Evolutionary conservation across 2,329 filamentous ascomycete genomes (phyloP).

Genomic region (Alternaria triticimaculans): DNA sequence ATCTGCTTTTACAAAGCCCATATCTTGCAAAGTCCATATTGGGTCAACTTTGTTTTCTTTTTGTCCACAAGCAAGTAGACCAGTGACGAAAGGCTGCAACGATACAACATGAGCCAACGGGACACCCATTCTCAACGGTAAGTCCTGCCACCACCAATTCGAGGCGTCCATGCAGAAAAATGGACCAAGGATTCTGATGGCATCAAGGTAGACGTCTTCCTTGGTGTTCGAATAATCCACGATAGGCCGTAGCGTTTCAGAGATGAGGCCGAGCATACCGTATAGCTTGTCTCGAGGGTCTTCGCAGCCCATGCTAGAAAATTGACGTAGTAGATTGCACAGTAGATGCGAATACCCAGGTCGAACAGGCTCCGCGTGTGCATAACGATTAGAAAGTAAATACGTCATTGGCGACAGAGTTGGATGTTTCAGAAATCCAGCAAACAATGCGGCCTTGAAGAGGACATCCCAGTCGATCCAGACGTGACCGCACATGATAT

Average conservation of each 20-base stretch:
- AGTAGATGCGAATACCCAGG: not conserved
- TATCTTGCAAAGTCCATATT: not conserved
- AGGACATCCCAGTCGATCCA: not conserved
- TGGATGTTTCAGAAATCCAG: not conserved
- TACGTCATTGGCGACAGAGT: not conserved
- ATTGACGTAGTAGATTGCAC: not conserved
- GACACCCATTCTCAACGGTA: not conserved
- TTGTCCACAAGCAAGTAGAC: not conserved
- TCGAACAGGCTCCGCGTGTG: not conserved
- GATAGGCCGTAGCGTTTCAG: not conserved
- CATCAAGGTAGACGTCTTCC: conserved; percentile 1
- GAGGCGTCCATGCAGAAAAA: not conserved
- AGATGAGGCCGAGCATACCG: conserved; percentile 9
- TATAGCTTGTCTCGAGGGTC: conserved; percentile 9
- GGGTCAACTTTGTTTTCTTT: not conserved
- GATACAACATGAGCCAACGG: not conserved
- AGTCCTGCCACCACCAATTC: not conserved
- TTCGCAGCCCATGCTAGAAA: not conserved
- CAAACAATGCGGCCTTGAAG: not conserved
- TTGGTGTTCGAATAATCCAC: not conserved
- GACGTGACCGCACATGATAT: not conserved
- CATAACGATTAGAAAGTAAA: not conserved
- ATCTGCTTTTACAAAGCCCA: not conserved
- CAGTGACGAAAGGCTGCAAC: not conserved
- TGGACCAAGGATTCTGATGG: not conserved